These are phyloP conservation scores for Chalaropsis ovoidea DNA, from an alignment of 2,329 filamentous ascomycete species.

Conservation along the genomic window DNA sequence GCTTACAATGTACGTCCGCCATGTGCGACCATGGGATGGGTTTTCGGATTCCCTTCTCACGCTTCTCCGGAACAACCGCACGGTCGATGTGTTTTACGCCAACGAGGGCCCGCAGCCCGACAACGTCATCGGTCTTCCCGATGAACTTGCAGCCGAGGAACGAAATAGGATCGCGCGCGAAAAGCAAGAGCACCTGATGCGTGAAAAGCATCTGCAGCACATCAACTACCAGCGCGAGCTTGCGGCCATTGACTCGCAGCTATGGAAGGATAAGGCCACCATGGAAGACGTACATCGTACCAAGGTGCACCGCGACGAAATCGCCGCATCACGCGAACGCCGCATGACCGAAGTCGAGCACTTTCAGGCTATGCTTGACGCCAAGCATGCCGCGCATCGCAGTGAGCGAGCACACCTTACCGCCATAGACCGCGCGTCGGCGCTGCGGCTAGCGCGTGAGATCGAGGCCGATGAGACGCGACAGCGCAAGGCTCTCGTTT, in stretches of 20 bases:
- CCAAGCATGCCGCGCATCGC: slow-evolving; percentile 31
- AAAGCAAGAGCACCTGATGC: slow-evolving; percentile 38
- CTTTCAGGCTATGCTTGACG: slow-evolving; percentile 33
- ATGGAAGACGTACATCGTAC: slow-evolving; percentile 44
- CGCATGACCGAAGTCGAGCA: slow-evolving; percentile 40
- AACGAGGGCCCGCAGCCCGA: slow-evolving; percentile 45
- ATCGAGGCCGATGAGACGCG: slow-evolving; percentile 38
- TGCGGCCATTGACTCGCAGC: slow-evolving; percentile 42
- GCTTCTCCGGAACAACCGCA: slow-evolving; percentile 44
- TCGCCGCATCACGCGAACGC: slow-evolving; percentile 37
- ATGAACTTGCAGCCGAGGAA: slow-evolving; percentile 42
- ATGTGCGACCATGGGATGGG: slow-evolving; percentile 32
- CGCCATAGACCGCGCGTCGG: slow-evolving; percentile 27
- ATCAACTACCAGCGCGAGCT: slow-evolving; percentile 44
- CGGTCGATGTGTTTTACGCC: slow-evolving; percentile 45
- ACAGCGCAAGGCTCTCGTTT: slow-evolving; percentile 40
- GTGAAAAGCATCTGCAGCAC: slow-evolving; percentile 41
- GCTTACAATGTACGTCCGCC: slow-evolving; percentile 51
- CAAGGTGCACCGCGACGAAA: slow-evolving; percentile 39
- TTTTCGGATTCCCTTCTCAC: slow-evolving; percentile 34
- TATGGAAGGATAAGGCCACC: slow-evolving; percentile 41
- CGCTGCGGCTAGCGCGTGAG: slow-evolving; percentile 34
- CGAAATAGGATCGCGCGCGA: slow-evolving; percentile 41
- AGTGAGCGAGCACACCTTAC: slow-evolving; percentile 27
- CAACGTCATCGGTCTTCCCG: slow-evolving; percentile 43